Conservation (phyloP, 1,284 basidiomycete species). For the Pyrrhoderma lamaoense region DNA sequence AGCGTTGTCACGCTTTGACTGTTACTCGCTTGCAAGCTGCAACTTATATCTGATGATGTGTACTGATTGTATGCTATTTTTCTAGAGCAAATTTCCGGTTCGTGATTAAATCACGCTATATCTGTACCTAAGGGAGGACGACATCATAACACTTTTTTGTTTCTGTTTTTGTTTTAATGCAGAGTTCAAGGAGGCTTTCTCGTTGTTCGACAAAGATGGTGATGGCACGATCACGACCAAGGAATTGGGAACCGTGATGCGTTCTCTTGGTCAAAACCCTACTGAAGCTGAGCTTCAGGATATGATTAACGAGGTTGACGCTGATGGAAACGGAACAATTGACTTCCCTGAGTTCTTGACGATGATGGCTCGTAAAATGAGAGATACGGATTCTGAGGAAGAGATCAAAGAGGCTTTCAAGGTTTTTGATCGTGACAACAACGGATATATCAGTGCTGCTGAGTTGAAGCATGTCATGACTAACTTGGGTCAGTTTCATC, state of each 20-base stretch:
- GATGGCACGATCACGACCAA: constrained; percentile 96
- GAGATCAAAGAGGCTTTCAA: constrained; percentile 78
- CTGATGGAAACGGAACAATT: constrained; percentile 80
- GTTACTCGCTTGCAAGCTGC: neutral
- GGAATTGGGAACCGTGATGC: constrained; percentile 97
- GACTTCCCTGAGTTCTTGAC: constrained; percentile 94
- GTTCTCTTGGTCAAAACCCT: constrained; percentile 93
- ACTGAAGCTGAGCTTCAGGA: constrained; percentile 94
- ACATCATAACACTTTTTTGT: neutral
- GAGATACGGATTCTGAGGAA: constrained; percentile 80
- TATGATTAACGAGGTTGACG: constrained; percentile 93
- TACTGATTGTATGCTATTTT: constrained; percentile 8
- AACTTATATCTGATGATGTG: neutral
- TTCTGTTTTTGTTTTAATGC: constrained; percentile 10
- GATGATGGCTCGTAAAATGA: constrained; percentile 97
- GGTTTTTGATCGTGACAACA: constrained; percentile 80
- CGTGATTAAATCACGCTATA: constrained; percentile 19
- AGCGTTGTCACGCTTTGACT: neutral
- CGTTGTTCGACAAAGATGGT: constrained; percentile 90
- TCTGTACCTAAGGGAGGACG: constrained; percentile 2
- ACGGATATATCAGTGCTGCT: constrained; percentile 72
- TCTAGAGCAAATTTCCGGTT: constrained; percentile 65
- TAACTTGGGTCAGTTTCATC: constrained; percentile 62
- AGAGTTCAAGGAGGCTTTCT: constrained; percentile 91
- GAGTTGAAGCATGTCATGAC: constrained; percentile 92